Base-by-base conservation (phyloP, 2,329 filamentous ascomycete genomes). In the Pseudocercospora vitis region DNA sequence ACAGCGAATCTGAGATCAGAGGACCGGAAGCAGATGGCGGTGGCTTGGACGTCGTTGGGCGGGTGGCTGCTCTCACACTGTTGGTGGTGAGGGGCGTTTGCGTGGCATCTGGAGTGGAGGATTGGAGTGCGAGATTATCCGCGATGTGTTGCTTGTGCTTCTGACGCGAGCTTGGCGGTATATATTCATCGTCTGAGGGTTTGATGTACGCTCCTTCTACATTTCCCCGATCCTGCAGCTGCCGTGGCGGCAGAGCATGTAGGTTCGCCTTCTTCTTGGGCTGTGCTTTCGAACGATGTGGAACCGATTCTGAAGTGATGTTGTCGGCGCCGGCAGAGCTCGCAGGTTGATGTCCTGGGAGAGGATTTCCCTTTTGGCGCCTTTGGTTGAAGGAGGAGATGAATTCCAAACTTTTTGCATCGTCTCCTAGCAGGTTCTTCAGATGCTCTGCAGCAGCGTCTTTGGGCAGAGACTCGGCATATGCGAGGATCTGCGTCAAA, bases 351-450 rank as follows among this genome's bases (percentile, higher is more conserved):
- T n/a, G 57, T 47, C 9, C 57, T 40, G 8, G 67, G 63, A 24
- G 67, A n/a, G n/a, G n/a, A n/a, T n/a, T n/a, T n/a, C n/a, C 71
- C 24, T 71, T 67, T 48, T 69, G 71, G 56, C 82, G 75, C 51
- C 81, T 82, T 2, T 85, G 81, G 68, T 96, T 97, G 73, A 88
- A 89, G 8, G 81, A 81, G 18, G 84, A 78, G 56, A 89, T 88
- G 66, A 89, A 89, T 62, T 88, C 85, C 48, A 88, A 71, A 1
- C 83, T 81, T 63, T 87, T 84, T 1, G 91, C 83, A 5, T 88
- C 91, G 70, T 95, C 90, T 46, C 92, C 94, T 0, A 99, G 81
- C 49, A 99, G 77, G 67, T 94, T 90, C 70, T 85, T 87, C 57
- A 99, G 86, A 71, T 97, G 90, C 35, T 91, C 85, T 47, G 84